Evolutionary conservation across 2,329 filamentous ascomycete genomes (phyloP).

Genomic region (Neofusicoccum sp.): DNA sequence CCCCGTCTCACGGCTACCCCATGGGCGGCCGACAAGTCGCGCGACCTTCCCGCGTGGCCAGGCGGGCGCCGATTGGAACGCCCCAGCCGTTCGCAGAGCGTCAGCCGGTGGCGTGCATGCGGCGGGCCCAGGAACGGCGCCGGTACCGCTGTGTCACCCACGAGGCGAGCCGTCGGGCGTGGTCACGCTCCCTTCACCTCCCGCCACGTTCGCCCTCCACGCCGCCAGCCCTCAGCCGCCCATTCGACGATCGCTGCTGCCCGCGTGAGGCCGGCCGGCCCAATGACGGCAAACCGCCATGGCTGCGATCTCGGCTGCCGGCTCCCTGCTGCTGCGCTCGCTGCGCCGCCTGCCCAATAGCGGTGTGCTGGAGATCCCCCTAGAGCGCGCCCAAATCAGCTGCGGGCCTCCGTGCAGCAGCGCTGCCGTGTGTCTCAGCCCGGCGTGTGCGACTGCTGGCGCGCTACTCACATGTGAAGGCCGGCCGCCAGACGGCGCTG

Average conservation of each 20-base stretch:
- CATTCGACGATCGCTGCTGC: neutral
- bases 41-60: too few species aligned
- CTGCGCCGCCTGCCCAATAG: neutral
- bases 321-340: neutral
- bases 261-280: neutral
- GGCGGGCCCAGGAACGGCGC: constrained; percentile 2
- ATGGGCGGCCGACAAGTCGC: neutral
- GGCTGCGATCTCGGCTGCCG: constrained; percentile 1
- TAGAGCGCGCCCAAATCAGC: neutral
- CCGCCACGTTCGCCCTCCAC: constrained; percentile 3
- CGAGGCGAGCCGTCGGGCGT: constrained; percentile 5
- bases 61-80: too few species aligned
- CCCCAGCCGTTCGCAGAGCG: neutral
- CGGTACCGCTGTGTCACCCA: constrained; percentile 11
- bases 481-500: neutral
- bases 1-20: neutral
- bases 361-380: neutral
- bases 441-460: neutral
- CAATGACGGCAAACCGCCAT: too few species aligned
- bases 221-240: neutral
- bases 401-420: neutral
- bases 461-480: constrained; percentile 4
- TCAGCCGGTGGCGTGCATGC: constrained; percentile 5
- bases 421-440: constrained; percentile 4
- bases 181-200: constrained; percentile 17